Percentiles rank a stretch among this genome's conserved stretches.
Conservation (phyloP, 306 rosid genomes). For the Argentina anserina region DNA sequence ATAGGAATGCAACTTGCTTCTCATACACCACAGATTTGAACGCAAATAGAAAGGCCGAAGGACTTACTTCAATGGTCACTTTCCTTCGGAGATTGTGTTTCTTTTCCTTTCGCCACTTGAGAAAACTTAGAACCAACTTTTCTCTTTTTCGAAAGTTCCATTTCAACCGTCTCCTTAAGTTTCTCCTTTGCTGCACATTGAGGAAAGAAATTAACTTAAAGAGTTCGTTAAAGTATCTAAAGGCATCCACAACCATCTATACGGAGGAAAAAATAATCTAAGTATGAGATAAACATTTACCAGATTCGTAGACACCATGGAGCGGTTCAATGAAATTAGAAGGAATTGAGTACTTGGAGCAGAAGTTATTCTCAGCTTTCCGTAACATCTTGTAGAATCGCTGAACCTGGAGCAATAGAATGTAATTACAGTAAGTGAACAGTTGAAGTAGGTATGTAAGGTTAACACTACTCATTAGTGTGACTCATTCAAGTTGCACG, state of each 20-base stretch:
- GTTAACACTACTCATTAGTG: neutral
- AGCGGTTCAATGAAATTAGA: slow-evolving; percentile 58
- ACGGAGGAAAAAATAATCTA: neutral
- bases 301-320: slow-evolving; percentile 49
- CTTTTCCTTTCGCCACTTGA: slow-evolving; percentile 22
- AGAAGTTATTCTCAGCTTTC: slow-evolving; percentile 72
- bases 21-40: neutral
- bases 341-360: slow-evolving; percentile 45
- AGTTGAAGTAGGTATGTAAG: neutral
- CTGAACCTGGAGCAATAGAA: slow-evolving; percentile 48
- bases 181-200: slow-evolving; percentile 54
- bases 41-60: neutral
- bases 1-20: neutral
- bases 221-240: slow-evolving; percentile 14
- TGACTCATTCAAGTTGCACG: neutral
- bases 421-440: slow-evolving; percentile 9
- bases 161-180: slow-evolving; percentile 52
- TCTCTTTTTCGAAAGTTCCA: slow-evolving; percentile 49
- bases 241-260: slow-evolving; percentile 2
- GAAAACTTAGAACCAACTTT: slow-evolving; percentile 33
- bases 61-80: slow-evolving; percentile 13
- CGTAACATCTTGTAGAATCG: slow-evolving; percentile 72
- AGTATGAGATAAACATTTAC: slow-evolving; percentile 35
- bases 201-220: neutral
- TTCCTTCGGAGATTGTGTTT: slow-evolving; percentile 10